Base-by-base conservation (phyloP, 1,284 basidiomycete species). In the Leucoagaricus sp. region DNA sequence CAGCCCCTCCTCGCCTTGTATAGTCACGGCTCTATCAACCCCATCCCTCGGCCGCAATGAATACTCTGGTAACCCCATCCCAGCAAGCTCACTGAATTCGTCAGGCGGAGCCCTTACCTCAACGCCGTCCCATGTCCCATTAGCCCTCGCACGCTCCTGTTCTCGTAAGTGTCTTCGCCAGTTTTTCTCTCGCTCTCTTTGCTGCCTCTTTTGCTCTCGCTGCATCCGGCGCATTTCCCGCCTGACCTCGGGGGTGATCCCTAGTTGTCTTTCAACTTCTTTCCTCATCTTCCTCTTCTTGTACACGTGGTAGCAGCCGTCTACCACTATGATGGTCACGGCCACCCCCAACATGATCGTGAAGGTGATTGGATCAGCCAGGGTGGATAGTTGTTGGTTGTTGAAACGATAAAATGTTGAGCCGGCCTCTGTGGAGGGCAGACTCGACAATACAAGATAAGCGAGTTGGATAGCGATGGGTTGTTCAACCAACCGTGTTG, bases 311-410 rank as follows among this genome's bases (percentile, higher is more conserved):
- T 36, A 45, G 2, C 54, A 55, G 25, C 42, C 54, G 13, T 49
- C 54, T 10, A 25, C 54, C 29, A 49, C 54, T 12, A 55, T 17
- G 4, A 55, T 34, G 4, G 38, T 55, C 13, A 45, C 54, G 15
- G 47, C 48, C 25, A 55, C 54, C 1, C 47, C 47, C 19, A 55
- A 21, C 54, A 55, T 26, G 28, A 55, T 47, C 12, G 42, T 19
- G 5, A 42, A n/a, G 15, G 54, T 48, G 9, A 55, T 49, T 5
- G 54, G 54, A 25, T 55, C 54, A 17, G 47, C 47, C 53, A 55
- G 15, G 12, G 17, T 17, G 53, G 23, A 12, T n/a, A 28, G 17
- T 29, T 46, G 15, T 4, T 38, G 13, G n/a, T n/a, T n/a, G n/a
- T n/a, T n/a, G n/a, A n/a, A n/a, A n/a, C n/a, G n/a, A n/a, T n/a